Evolutionary conservation across 129 eudicot species (phyloP).

Genomic region (Solidago caesia): DNA sequence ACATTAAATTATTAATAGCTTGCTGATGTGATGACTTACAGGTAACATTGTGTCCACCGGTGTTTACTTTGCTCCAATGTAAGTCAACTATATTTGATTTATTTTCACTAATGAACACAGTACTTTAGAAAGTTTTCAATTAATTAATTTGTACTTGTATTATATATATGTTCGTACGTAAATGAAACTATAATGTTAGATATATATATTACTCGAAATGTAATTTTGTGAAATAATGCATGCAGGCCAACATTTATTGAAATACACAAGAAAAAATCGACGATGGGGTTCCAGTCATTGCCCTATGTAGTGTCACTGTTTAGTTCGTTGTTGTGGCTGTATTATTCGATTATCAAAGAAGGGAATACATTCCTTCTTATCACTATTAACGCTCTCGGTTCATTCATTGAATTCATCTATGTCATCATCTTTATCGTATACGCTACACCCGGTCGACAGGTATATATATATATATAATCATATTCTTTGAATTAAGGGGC

Average conservation of each 20-base stretch:
- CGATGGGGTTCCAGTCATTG: constrained; percentile 65
- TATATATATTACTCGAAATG: too few species aligned
- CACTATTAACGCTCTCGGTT: constrained; percentile 69
- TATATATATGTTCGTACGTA: too few species aligned
- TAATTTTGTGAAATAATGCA: neutral
- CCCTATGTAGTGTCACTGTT: constrained; percentile 73
- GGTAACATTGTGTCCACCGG: constrained; percentile 67
- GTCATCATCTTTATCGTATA: constrained; percentile 57
- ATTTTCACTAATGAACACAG: neutral
- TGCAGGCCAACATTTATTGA: constrained; percentile 74
- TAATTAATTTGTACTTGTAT: too few species aligned
- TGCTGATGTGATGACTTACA: constrained; percentile 27
- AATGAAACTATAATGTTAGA: too few species aligned
- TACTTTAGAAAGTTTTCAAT: too few species aligned
- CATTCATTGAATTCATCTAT: constrained; percentile 58
- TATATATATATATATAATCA: too few species aligned
- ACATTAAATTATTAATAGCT: neutral
- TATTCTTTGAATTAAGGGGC: too few species aligned
- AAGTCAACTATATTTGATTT: constrained; percentile 28
- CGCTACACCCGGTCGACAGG: constrained; percentile 63
- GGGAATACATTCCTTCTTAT: constrained; percentile 53
- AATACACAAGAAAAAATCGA: constrained; percentile 66
- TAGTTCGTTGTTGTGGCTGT: constrained; percentile 79
- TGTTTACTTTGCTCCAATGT: constrained; percentile 84
- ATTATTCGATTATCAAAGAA: constrained; percentile 61